These are phyloP conservation scores for Murraya koenigii DNA, from an alignment of 345 rosid genomes.

Conservation along the genomic window DNA sequence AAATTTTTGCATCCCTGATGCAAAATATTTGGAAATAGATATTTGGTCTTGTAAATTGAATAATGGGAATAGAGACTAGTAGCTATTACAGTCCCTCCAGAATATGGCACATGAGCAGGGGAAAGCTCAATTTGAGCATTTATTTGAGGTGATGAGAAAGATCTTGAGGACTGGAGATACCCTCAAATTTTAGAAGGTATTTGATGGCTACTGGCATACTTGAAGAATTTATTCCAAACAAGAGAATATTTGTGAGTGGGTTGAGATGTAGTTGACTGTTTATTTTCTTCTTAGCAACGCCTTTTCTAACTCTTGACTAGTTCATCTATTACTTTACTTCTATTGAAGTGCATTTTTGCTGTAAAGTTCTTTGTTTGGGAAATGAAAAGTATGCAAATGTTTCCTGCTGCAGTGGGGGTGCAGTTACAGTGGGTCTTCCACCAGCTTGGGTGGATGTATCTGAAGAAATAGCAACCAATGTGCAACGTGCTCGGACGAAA, in stretches of 20 bases:
- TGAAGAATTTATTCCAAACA: too few relatives aligned
- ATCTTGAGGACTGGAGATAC: neutral
- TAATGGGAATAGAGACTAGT: neutral
- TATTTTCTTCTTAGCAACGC: slow-evolving; percentile 9
- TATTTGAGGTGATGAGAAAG: neutral
- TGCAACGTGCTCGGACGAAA: slow-evolving; percentile 68
- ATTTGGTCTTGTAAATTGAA: neutral
- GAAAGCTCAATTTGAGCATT: neutral
- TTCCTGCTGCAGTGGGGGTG: slow-evolving; percentile 66
- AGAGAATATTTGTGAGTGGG: neutral
- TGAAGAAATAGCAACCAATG: slow-evolving; percentile 79
- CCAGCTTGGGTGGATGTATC: slow-evolving; percentile 98
- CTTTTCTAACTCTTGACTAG: neutral
- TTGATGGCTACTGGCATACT: neutral
- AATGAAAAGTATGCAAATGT: slow-evolving; percentile 3
- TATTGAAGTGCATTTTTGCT: slow-evolving; percentile 1
- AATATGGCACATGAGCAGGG: neutral
- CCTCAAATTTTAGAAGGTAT: neutral
- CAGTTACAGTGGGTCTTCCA: slow-evolving; percentile 73
- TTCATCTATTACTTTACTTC: neutral
- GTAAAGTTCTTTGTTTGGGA: neutral
- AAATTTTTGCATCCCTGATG: neutral
- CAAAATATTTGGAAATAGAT: neutral
- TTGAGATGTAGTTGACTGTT: neutral
- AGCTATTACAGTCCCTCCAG: too few relatives aligned